Conservation (phyloP, 768 basidiomycete genomes). For the Daedaleopsis nitida region DNA sequence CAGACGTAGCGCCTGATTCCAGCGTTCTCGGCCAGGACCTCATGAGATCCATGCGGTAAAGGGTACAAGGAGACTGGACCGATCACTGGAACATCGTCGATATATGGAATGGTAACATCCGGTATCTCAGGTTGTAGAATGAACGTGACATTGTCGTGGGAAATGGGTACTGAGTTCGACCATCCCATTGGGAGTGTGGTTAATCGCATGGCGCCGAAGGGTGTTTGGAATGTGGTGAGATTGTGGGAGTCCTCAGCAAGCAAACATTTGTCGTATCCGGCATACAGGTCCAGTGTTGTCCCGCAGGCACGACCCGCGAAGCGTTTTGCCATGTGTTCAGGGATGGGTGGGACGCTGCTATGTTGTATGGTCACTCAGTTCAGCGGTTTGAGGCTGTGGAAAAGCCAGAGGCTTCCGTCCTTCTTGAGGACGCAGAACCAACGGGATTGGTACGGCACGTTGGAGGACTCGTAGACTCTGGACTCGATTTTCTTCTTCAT, state of each 20-base stretch:
- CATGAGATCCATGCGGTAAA: conserved; percentile 26
- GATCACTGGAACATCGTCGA: conserved; percentile 42
- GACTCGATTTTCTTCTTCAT: conserved; percentile 38
- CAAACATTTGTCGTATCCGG: conserved; percentile 39
- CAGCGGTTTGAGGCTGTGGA: conserved; percentile 30
- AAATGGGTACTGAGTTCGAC: conserved; percentile 42
- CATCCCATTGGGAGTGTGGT: conserved; percentile 42
- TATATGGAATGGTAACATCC: conserved; percentile 35
- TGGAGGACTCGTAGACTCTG: conserved; percentile 42
- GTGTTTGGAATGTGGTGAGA: conserved; percentile 44
- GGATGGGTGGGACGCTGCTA: conserved; percentile 16
- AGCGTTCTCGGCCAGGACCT: conserved; percentile 39
- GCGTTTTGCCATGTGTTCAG: conserved; percentile 19
- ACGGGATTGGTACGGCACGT: conserved; percentile 38
- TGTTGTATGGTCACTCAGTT: conserved; percentile 23
- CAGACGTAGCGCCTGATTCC: conserved; percentile 41
- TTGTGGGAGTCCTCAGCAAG: conserved; percentile 35
- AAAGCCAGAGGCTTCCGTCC: conserved; percentile 20
- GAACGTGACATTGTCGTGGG: conserved; percentile 40
- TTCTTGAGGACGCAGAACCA: conserved; percentile 44
- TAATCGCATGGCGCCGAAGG: conserved; percentile 34
- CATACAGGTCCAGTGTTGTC: conserved; percentile 26
- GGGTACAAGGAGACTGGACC: conserved; percentile 38
- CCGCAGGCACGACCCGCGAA: conserved; percentile 24
- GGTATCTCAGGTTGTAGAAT: conserved; percentile 36